phyloP scores from a whole-genome alignment of 768 basidiomycete species.

The Dacryopinax primogenitus region DNA sequence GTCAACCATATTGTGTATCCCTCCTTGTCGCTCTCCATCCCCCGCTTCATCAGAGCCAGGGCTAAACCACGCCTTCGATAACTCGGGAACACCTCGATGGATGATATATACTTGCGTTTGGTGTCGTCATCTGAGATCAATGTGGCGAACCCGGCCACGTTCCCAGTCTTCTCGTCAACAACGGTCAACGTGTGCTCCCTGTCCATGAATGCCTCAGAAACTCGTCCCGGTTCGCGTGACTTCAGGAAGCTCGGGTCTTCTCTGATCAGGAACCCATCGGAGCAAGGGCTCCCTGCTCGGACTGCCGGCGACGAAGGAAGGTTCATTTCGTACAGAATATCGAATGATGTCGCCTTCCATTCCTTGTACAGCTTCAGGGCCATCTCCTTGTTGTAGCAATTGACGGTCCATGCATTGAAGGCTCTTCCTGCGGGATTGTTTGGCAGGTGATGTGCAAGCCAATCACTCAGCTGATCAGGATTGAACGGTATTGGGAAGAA shows the following conservation, averaged over 20 bases:
- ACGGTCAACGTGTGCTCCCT: background rate
- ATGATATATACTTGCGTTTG: background rate
- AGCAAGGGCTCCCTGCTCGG: background rate
- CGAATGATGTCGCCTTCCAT: background rate
- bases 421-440: background rate
- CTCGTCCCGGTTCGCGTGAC: background rate
- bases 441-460: background rate
- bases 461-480: background rate
- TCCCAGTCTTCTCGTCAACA: background rate
- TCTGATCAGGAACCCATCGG: background rate
- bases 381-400: background rate
- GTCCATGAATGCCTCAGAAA: background rate
- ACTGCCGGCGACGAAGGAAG: background rate
- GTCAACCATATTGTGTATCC: background rate
- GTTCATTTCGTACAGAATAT: background rate
- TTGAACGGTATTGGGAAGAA: background rate
- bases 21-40: background rate
- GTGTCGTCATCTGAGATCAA: background rate
- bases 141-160: background rate
- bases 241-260: background rate
- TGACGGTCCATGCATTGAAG: background rate
- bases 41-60: background rate
- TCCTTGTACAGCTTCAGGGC: background rate
- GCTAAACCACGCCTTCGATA: background rate
- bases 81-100: background rate